Conservation (phyloP, 2,329 filamentous ascomycete species). For the Monilinia laxa region DNA sequence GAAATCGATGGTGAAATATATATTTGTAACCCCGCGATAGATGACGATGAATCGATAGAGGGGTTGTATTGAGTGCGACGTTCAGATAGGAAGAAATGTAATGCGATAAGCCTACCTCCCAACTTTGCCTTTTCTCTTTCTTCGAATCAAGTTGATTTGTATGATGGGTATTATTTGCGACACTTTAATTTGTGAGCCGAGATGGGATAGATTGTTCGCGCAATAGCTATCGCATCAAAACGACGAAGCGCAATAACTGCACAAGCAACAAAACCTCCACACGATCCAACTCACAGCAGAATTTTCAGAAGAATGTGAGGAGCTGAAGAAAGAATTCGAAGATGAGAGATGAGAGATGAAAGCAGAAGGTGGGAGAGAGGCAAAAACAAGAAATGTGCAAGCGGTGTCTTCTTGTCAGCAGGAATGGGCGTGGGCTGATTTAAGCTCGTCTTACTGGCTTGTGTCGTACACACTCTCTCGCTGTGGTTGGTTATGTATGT, state of each 20-base stretch:
- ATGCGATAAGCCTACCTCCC: slow-evolving; percentile 15
- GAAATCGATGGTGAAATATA: background rate
- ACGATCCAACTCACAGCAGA: background rate
- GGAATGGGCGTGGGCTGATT: slow-evolving; percentile 36
- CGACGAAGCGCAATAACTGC: background rate
- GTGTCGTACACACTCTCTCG: too few species aligned
- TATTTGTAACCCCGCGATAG: slow-evolving; percentile 12
- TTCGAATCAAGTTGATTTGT: background rate
- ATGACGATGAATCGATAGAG: background rate
- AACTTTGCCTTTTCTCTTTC: background rate
- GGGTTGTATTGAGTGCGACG: slow-evolving; percentile 8
- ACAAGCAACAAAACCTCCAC: too few species aligned
- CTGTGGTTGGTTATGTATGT: too few species aligned
- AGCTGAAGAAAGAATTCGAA: too few species aligned
- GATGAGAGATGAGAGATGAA: background rate
- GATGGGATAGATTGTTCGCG: background rate
- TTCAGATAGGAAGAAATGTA: slow-evolving; percentile 4
- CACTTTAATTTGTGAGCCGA: background rate
- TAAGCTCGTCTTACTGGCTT: slow-evolving; percentile 24
- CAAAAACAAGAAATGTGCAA: slow-evolving; percentile 2
- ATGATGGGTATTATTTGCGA: background rate
- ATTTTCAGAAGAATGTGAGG: background rate
- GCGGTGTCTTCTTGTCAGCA: slow-evolving; percentile 33
- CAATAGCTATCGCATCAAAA: background rate
- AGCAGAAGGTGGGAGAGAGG: background rate